A percentile compares a stretch with the other conserved stretches of the same genome.
Evolutionary conservation across 768 basidiomycete genomes (phyloP).

Genomic region (Solioccasus polychromus): DNA sequence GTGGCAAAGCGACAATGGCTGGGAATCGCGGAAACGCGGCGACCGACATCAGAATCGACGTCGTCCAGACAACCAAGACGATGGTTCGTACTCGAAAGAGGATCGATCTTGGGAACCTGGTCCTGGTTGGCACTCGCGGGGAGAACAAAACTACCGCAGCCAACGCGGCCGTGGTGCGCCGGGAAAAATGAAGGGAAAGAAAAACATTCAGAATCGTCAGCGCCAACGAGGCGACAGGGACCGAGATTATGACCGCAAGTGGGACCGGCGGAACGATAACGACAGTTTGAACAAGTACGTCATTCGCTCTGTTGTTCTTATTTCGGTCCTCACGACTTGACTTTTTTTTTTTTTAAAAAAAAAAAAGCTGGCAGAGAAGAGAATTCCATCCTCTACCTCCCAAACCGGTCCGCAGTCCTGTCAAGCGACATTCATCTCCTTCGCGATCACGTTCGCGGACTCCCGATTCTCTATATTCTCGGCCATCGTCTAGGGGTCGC

Average conservation of each 20-base stretch:
- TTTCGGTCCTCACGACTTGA: conserved; percentile 3
- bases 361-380: conserved; percentile 74
- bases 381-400: conserved; percentile 44
- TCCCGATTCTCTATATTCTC: conserved; percentile 64
- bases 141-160: conserved; percentile 38
- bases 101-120: conserved; percentile 75
- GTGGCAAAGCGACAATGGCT: conserved; percentile 42
- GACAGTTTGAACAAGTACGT: conserved; percentile 74
- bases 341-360: conserved; percentile 9
- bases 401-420: conserved; percentile 34
- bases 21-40: conserved; percentile 51
- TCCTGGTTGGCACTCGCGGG: conserved; percentile 57
- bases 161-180: conserved; percentile 37
- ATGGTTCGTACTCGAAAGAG: conserved; percentile 29
- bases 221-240: conserved; percentile 30
- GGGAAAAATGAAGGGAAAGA: conserved; percentile 37
- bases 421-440: conserved; percentile 42
- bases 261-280: conserved; percentile 53
- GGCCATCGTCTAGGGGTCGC: conserved; percentile 60
- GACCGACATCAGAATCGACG: conserved; percentile 41
- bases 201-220: conserved; percentile 34
- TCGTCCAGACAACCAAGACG: conserved; percentile 29
- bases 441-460: conserved; percentile 53
- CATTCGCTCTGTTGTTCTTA: conserved; percentile 5
- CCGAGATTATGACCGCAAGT: conserved; percentile 24